These are phyloP conservation scores for Botrytis elliptica DNA, from an alignment of 2,329 filamentous ascomycete species.

Conservation along the genomic window DNA sequence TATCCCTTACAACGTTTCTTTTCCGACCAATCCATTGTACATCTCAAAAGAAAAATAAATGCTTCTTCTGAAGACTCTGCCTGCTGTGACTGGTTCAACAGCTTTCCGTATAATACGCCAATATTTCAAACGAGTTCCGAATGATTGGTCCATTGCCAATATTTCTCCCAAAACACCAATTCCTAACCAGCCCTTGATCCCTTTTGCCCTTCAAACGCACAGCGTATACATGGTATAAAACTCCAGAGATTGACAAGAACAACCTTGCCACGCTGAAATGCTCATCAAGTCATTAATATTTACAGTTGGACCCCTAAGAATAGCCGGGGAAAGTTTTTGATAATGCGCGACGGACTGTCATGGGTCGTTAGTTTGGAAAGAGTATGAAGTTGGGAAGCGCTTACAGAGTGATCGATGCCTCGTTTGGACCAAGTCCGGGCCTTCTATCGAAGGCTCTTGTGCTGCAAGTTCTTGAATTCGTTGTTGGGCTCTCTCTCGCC, in stretches of 20 bases:
- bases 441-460: constrained; percentile 29
- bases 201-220: background rate
- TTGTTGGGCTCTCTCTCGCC: constrained; percentile 30
- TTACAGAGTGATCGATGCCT: constrained; percentile 28
- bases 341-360: constrained; percentile 30
- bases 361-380: constrained; percentile 15
- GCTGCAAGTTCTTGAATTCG: constrained; percentile 33
- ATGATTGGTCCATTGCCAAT: background rate
- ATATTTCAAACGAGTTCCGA: background rate
- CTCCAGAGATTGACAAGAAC: constrained; percentile 7
- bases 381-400: constrained; percentile 13
- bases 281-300: constrained; percentile 19
- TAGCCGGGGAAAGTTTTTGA: constrained; percentile 36
- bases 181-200: background rate
- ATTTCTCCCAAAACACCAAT: constrained; percentile 3
- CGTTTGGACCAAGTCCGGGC: constrained; percentile 28
- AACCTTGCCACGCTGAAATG: constrained; percentile 27
- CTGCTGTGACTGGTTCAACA: background rate
- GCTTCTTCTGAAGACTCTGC: background rate
- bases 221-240: constrained; percentile 14
- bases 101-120: background rate
- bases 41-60: background rate
- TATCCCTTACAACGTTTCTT: background rate
- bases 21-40: background rate
- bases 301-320: constrained; percentile 18